Evolutionary conservation across 352 stramenopile genomes (phyloP), one percentile per base, ranked within the genome.

Genomic region (Blastocystis hominis): DNA sequence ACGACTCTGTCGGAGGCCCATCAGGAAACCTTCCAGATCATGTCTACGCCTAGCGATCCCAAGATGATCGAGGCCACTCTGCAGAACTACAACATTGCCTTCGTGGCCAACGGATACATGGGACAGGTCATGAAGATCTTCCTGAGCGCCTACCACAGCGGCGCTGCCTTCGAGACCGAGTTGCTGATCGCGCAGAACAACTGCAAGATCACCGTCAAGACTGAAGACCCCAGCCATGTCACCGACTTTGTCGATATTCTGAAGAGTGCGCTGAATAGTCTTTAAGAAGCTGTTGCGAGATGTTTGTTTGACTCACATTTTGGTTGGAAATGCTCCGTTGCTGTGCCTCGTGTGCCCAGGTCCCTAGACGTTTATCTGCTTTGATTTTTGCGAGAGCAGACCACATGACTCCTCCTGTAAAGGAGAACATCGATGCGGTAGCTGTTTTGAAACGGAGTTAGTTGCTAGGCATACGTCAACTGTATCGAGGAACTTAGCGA

Each of bases 141-240:
- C 77, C 63, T 87, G 44, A 46, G 77, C 10, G 77, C 62, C 15
- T 69, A 78, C 10, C 66, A 75, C 50, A 64, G 4, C 34, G 77
- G 77, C 36, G 24, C 55, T 24, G 20, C 30, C 15, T 87, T 87
- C 47, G 62, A 63, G 46, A 87, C 77, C 15, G 77, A 87, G 24
- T 42, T 87, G 4, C 77, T 87, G 2, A 64, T 87, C 38, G 77
- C 55, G 17, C 77, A 87, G 50, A 87, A 87, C 66, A 87, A 87
- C 46, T 87, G 77, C 55, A 87, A 87, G 77, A 87, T 87, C 66
- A 87, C 77, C 30, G 63, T 87, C n/a, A 87, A 87, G 77, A 87
- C 62, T 3, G 77, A 87, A 24, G 77, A 87, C 17, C 53, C 54
- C 44, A 53, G 34, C 13, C 47, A 75, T 20, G 66, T 78, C 15